Percentiles rank a stretch among this genome's conserved stretches.
phyloP scores from a whole-genome alignment of 805 yeast species.

The Zygotorulaspora chibaensis region DNA sequence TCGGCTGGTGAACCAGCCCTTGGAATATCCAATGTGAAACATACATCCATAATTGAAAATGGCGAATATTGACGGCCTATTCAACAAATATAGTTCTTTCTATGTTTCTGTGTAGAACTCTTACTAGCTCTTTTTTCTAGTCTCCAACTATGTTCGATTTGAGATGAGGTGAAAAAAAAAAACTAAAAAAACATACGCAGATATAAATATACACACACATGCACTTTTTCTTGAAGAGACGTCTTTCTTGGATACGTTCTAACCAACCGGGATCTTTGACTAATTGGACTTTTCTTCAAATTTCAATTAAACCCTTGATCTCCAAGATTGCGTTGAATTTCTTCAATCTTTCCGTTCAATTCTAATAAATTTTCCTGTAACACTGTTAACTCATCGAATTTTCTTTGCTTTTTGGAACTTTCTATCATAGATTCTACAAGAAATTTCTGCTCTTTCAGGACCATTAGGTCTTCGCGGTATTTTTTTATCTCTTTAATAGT shows the following conservation, averaged over 20 bases:
- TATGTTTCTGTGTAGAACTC: too few relatives aligned
- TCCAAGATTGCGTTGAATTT: slow-evolving; percentile 51
- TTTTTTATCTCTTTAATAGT: slow-evolving; percentile 53
- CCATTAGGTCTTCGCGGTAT: slow-evolving; percentile 73
- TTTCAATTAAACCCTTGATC: slow-evolving; percentile 40
- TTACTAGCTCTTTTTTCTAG: too few relatives aligned
- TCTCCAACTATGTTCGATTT: too few relatives aligned
- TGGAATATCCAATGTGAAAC: neutral
- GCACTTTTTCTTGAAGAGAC: too few relatives aligned
- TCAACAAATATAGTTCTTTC: too few relatives aligned
- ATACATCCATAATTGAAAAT: slow-evolving; percentile 13
- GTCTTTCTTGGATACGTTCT: too few relatives aligned
- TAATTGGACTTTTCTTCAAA: too few relatives aligned
- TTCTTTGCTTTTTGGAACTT: slow-evolving; percentile 58
- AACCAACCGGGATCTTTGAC: too few relatives aligned
- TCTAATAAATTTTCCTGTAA: slow-evolving; percentile 57
- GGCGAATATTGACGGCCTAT: too few relatives aligned
- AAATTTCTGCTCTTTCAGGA: slow-evolving; percentile 76
- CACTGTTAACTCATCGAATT: slow-evolving; percentile 69
- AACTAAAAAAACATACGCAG: too few relatives aligned
- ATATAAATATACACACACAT: too few relatives aligned
- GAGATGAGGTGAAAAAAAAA: too few relatives aligned
- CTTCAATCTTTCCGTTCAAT: slow-evolving; percentile 45
- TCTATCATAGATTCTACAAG: slow-evolving; percentile 62
- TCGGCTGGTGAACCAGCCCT: neutral